Evolutionary conservation across 2,329 filamentous ascomycete species (phyloP), one percentile per base, ranked within the genome.

Genomic region (Claviceps monticola): DNA sequence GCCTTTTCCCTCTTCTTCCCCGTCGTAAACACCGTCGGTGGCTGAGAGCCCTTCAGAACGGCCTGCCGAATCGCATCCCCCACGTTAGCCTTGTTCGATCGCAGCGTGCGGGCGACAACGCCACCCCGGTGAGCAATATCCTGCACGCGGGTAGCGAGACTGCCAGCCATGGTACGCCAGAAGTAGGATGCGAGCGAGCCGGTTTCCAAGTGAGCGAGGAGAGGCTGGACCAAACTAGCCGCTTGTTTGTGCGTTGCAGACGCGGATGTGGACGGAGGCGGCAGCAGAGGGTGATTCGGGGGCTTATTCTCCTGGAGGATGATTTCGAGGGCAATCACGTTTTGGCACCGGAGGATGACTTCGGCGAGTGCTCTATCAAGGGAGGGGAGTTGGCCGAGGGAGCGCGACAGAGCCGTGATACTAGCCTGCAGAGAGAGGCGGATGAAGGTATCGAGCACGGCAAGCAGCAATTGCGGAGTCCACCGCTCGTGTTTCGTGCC

Each of bases 121-220:
- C 93, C 91, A 2, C 91, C 90, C 53, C 87, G 79, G 55, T 78
- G 81, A 53, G 95, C 68, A 45, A 97, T 87, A 57, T 97, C 91
- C 65, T 89, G 84, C 0, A 95, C 88, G 21, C 87, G 79, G 0
- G 82, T 73, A 3, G 84, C 80, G 54, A 97, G 74, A 52, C 81
- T 83, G 1, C 85, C 81, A 0, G 93, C 93, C 61, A 97, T 78
- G 8, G 85, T 86, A 50, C 93, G 79, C 89, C 93, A 98, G 70
- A 95, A 98, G 65, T 91, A 95, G 0, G 86, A 91, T 1, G 88
- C 82, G 16, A 98, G 72, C 2, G 87, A 93, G 0, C 86, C 81
- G 0, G 89, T 95, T 66, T 97, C 93, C 7, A 98, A 78, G n/a
- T 83, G 74, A 11, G 78, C 71, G 8, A 95, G 76, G 0, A 95